phyloP scores from a whole-genome alignment of 192 early-diverging fungal species.

The Podila verticillata region DNA sequence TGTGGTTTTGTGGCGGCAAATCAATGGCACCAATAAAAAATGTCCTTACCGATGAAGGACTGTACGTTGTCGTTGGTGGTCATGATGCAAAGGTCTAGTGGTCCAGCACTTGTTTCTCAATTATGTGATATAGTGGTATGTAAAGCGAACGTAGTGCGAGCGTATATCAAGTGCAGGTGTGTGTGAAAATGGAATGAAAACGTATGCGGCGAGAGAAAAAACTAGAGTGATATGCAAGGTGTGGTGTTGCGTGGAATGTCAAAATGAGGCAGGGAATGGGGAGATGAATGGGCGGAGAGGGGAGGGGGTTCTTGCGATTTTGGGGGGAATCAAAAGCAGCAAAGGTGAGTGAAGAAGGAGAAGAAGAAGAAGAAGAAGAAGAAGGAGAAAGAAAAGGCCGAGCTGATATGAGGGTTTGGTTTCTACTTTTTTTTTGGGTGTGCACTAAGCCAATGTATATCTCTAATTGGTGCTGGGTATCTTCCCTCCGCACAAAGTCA shows the following conservation, averaged over 20 bases:
- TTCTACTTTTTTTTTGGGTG: not conserved
- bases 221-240: not conserved
- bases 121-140: constrained; percentile 4
- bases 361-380: not conserved
- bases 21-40: too few species aligned
- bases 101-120: not conserved
- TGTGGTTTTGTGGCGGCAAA: too few species aligned
- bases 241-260: constrained; percentile 1
- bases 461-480: too few species aligned
- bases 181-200: constrained; percentile 1
- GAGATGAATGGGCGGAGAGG: not conserved
- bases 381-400: not conserved
- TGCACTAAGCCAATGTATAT: too few species aligned
- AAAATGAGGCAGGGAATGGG: not conserved
- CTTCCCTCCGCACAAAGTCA: too few species aligned
- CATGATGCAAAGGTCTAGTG: constrained; percentile 17
- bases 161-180: not conserved
- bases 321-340: constrained; percentile 3
- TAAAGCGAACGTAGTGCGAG: not conserved
- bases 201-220: not conserved
- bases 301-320: not conserved
- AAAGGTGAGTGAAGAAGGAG: not conserved
- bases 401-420: not conserved
- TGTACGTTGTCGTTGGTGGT: constrained; percentile 20
- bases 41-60: constrained; percentile 44